Evolutionary conservation across 164 flowering plant species (phyloP).

Genomic region (Piper betle): DNA sequence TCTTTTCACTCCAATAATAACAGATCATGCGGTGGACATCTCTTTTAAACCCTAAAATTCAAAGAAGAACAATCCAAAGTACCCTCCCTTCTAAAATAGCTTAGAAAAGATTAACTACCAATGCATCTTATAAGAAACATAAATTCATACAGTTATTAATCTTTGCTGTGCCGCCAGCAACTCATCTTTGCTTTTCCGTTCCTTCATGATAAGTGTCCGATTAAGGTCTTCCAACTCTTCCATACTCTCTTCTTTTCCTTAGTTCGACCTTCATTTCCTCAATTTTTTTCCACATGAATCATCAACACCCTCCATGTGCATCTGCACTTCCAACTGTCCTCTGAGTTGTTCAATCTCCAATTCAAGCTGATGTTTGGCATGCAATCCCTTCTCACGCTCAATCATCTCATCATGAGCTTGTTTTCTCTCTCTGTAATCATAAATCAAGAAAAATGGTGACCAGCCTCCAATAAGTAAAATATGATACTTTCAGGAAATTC

Average conservation of each 20-base stretch:
- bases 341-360: neutral
- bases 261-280: constrained; percentile 1
- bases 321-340: neutral
- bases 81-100: neutral
- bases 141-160: constrained; percentile 31
- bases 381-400: neutral
- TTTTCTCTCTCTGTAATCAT: neutral
- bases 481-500: neutral
- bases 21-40: constrained; percentile 5
- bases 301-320: neutral
- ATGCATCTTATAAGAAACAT: neutral
- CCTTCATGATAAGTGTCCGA: constrained; percentile 8
- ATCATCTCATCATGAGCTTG: neutral
- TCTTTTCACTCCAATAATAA: constrained; percentile 58
- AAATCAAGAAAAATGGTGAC: too few species aligned
- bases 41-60: constrained; percentile 46
- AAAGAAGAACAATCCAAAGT: neutral
- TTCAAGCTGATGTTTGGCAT: neutral
- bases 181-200: constrained; percentile 40
- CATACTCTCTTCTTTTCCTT: constrained; percentile 10
- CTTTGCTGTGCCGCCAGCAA: constrained; percentile 54
- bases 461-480: neutral
- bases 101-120: neutral
- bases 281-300: neutral
- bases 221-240: constrained; percentile 8